Evolutionary conservation across 176 grass and related monocot genomes (phyloP).

Genomic region (Echinochloa phyllopogon): DNA sequence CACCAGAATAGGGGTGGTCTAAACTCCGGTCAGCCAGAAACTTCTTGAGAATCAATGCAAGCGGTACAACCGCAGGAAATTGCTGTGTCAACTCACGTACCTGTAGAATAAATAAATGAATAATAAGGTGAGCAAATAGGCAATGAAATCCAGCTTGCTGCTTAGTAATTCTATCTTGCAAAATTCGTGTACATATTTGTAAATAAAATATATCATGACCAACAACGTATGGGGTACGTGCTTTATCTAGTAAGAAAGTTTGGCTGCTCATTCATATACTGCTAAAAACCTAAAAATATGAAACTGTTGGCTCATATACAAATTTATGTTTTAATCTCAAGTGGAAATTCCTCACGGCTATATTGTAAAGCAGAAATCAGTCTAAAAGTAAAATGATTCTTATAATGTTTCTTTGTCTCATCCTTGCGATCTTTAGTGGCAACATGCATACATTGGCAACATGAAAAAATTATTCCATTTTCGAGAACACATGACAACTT

Average conservation of each 20-base stretch:
- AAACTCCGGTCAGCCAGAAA: slow-evolving; percentile 96
- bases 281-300: slow-evolving; percentile 30
- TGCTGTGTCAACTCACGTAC: slow-evolving; percentile 85
- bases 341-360: background rate
- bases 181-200: slow-evolving; percentile 14
- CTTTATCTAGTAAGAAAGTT: slow-evolving; percentile 19
- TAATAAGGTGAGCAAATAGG: slow-evolving; percentile 24
- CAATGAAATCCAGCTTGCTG: background rate
- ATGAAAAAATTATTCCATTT: slow-evolving; percentile 19
- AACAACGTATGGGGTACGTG: slow-evolving; percentile 1
- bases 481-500: slow-evolving; percentile 15
- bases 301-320: slow-evolving; percentile 4
- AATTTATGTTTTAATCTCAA: slow-evolving; percentile 12
- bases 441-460: slow-evolving; percentile 9
- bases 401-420: slow-evolving; percentile 13
- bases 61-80: slow-evolving; percentile 86
- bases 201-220: slow-evolving; percentile 22
- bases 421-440: slow-evolving; percentile 17
- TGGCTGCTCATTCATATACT: slow-evolving; percentile 35
- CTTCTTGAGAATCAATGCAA: slow-evolving; percentile 93
- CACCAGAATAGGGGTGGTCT: slow-evolving; percentile 95
- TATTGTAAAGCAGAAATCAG: slow-evolving; percentile 20
- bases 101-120: slow-evolving; percentile 57
- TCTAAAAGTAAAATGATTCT: slow-evolving; percentile 8
- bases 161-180: slow-evolving; percentile 15